Conservation (phyloP, 2,329 filamentous ascomycete species). For the Orbilia javanica region DNA sequence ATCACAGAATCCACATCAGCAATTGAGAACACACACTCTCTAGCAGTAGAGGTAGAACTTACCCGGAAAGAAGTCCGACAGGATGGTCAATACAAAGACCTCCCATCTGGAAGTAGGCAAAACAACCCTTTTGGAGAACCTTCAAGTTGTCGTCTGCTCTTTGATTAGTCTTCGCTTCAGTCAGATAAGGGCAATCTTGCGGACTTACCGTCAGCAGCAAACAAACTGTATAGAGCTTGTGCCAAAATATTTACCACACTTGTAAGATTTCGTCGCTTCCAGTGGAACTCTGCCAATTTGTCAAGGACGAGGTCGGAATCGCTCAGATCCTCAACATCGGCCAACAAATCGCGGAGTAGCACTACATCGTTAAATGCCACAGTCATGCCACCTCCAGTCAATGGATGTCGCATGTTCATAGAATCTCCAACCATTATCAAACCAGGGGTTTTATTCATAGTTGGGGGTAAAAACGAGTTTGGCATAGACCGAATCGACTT, state of each 20-base stretch:
- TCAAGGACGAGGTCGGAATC: constrained; percentile 75
- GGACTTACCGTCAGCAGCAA: constrained; percentile 78
- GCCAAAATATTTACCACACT: constrained; percentile 98
- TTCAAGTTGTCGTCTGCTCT: constrained; percentile 76
- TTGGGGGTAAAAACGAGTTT: constrained; percentile 90
- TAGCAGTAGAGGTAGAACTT: constrained; percentile 1
- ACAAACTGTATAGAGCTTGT: constrained; percentile 89
- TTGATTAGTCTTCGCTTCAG: background rate
- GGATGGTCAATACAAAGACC: constrained; percentile 81
- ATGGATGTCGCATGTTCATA: constrained; percentile 98
- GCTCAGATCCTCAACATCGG: constrained; percentile 76
- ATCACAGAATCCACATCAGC: background rate
- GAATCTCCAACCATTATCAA: constrained; percentile 90
- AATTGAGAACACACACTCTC: background rate
- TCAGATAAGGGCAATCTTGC: background rate
- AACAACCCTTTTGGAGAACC: constrained; percentile 88
- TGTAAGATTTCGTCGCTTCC: constrained; percentile 83
- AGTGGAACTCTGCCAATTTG: constrained; percentile 84
- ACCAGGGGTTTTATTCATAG: constrained; percentile 77
- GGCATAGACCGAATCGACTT: constrained; percentile 91
- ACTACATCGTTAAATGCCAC: constrained; percentile 94
- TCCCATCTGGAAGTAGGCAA: constrained; percentile 85
- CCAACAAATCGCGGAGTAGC: constrained; percentile 79
- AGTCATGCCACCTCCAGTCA: constrained; percentile 98
- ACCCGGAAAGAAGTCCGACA: constrained; percentile 81